Conservation (phyloP, 1,284 basidiomycete genomes). For the Laetiporus sulphureus region DNA sequence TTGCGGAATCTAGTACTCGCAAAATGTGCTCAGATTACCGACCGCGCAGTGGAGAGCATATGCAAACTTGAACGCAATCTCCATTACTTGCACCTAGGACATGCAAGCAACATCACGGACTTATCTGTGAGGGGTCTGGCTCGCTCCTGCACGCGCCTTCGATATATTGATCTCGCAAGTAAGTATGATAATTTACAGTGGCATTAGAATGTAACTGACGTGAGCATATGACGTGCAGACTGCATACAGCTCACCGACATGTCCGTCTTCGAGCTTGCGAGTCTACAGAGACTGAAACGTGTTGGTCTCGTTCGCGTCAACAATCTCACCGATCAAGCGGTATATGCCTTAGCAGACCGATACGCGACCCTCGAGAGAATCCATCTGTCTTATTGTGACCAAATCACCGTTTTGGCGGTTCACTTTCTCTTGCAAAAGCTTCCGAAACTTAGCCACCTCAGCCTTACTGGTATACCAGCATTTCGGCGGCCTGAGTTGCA, state of each 20-base stretch:
- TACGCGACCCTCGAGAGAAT: constrained; percentile 89
- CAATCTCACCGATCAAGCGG: constrained; percentile 90
- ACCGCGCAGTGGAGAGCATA: constrained; percentile 81
- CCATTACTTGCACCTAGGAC: constrained; percentile 95
- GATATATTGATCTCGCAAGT: constrained; percentile 98
- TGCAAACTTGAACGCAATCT: constrained; percentile 86
- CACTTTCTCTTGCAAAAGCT: constrained; percentile 87
- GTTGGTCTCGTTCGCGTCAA: constrained; percentile 93
- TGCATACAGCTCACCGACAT: constrained; percentile 88
- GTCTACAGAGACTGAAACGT: constrained; percentile 85
- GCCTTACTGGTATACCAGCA: constrained; percentile 91
- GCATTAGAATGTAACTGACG: constrained; percentile 4
- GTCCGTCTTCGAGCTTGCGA: constrained; percentile 88
- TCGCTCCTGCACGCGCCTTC: constrained; percentile 83
- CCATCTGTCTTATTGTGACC: constrained; percentile 96
- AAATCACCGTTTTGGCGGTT: constrained; percentile 88
- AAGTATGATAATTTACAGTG: constrained; percentile 26
- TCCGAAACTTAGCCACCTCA: constrained; percentile 88
- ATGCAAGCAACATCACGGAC: constrained; percentile 87
- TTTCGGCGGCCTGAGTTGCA: constrained; percentile 87
- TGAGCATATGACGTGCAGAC: constrained; percentile 45
- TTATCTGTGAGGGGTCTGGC: constrained; percentile 81
- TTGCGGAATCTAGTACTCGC: constrained; percentile 91
- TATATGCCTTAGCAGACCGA: constrained; percentile 80
- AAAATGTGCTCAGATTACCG: constrained; percentile 86